A percentile compares a stretch with the other conserved stretches of the same genome.
These are phyloP conservation scores for Pseudophaeomoniella oleicola DNA, from an alignment of 2,329 filamentous ascomycete genomes.

Conservation along the genomic window DNA sequence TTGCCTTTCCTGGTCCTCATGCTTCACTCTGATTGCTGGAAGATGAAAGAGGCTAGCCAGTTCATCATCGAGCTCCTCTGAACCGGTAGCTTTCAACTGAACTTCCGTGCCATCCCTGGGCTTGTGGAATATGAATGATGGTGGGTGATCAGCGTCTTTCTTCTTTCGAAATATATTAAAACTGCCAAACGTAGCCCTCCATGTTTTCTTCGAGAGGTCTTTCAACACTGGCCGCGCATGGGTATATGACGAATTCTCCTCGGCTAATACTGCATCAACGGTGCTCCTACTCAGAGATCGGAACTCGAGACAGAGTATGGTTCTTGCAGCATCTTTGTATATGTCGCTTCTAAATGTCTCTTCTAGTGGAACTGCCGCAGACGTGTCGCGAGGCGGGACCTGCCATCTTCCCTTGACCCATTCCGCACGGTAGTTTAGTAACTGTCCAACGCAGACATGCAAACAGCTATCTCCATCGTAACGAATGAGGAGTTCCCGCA, in stretches of 20 bases:
- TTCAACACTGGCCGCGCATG: slow-evolving; percentile 27
- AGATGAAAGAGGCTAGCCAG: slow-evolving; percentile 21
- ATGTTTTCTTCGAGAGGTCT: slow-evolving; percentile 26
- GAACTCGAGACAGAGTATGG: slow-evolving; percentile 27
- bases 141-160: slow-evolving; percentile 24
- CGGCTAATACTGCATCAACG: slow-evolving; percentile 31
- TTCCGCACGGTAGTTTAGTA: slow-evolving; percentile 28
- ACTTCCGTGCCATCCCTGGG: slow-evolving; percentile 13
- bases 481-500: slow-evolving; percentile 29
- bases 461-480: slow-evolving; percentile 32
- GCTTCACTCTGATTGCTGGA: slow-evolving; percentile 20
- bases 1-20: slow-evolving; percentile 19
- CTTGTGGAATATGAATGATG: slow-evolving; percentile 24
- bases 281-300: slow-evolving; percentile 26
- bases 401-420: slow-evolving; percentile 34
- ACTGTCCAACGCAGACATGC: slow-evolving; percentile 31
- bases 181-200: slow-evolving; percentile 28
- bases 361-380: slow-evolving; percentile 18
- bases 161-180: slow-evolving; percentile 26
- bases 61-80: slow-evolving; percentile 27
- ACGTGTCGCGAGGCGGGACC: slow-evolving; percentile 14
- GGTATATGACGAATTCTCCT: slow-evolving; percentile 31
- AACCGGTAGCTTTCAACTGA: slow-evolving; percentile 24
- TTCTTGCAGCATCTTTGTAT: slow-evolving; percentile 27
- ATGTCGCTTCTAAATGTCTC: slow-evolving; percentile 28